Percentiles rank a stretch among this genome's conserved stretches.
These are phyloP conservation scores for Fusarium luffae DNA, from an alignment of 2,329 filamentous ascomycete species.

Conservation along the genomic window DNA sequence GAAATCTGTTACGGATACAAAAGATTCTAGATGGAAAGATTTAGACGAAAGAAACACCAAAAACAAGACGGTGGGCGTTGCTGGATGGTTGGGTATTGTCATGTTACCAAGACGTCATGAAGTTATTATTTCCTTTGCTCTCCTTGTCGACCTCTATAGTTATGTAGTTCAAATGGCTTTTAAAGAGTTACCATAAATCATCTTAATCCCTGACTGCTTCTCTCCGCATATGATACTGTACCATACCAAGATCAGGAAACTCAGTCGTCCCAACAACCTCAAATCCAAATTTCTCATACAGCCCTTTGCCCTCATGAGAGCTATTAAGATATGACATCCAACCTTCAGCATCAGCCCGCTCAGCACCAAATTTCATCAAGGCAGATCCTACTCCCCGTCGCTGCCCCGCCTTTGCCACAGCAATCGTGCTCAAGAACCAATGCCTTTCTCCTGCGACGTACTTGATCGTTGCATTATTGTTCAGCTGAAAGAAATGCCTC, in stretches of 20 bases:
- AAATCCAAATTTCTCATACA: conserved; percentile 50
- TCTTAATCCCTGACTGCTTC: conserved; percentile 17
- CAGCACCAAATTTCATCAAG: conserved; percentile 50
- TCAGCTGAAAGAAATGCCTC: conserved; percentile 54
- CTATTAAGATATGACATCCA: conserved; percentile 47
- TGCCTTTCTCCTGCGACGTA: conserved; percentile 43
- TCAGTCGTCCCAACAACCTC: conserved; percentile 33
- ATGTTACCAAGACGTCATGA: conserved; percentile 30
- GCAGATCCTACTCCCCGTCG: conserved; percentile 49
- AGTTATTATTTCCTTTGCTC: conserved; percentile 28
- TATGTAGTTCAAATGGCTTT: conserved; percentile 28
- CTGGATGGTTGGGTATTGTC: conserved; percentile 12
- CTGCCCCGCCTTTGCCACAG: conserved; percentile 48
- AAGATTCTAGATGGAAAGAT: conserved; percentile 23
- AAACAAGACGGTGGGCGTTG: conserved; percentile 39
- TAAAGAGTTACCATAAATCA: not conserved
- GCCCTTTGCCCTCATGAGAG: conserved; percentile 38
- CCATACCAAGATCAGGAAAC: conserved; percentile 36
- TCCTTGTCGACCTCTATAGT: conserved; percentile 31
- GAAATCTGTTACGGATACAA: not conserved
- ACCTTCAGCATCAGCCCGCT: conserved; percentile 45
- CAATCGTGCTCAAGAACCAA: conserved; percentile 52
- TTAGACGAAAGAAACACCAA: conserved; percentile 31
- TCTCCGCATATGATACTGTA: conserved; percentile 49
- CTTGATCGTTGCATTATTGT: conserved; percentile 36